Percentiles rank a stretch among this genome's conserved stretches.
Evolutionary conservation across 345 rosid genomes (phyloP).

Genomic region (Punica granatum): DNA sequence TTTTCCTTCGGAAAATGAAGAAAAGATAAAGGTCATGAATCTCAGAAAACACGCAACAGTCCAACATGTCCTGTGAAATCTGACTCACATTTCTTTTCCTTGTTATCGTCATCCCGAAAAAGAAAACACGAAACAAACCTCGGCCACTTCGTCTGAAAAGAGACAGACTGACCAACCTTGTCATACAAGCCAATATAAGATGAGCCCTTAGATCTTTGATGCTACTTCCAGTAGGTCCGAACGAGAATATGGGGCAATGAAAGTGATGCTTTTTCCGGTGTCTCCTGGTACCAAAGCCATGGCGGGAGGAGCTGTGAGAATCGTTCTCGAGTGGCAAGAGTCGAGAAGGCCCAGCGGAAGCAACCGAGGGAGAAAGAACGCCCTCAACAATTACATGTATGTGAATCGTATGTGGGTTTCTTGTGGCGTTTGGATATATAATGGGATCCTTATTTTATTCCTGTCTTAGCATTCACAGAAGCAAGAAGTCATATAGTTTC

Average conservation of each 20-base stretch:
- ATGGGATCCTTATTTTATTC: not conserved
- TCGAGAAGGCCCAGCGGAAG: slow-evolving; percentile 76
- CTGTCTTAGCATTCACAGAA: not conserved
- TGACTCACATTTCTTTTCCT: not conserved
- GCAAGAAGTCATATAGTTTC: not conserved
- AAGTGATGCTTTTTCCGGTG: slow-evolving; percentile 93
- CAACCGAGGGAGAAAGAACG: slow-evolving; percentile 68
- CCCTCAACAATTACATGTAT: slow-evolving; percentile 51
- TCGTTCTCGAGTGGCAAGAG: slow-evolving; percentile 89
- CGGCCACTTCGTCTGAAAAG: not conserved
- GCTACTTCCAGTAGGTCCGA: slow-evolving; percentile 41
- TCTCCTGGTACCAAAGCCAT: slow-evolving; percentile 87
- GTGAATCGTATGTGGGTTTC: not conserved
- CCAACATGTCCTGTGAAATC: not conserved
- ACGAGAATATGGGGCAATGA: slow-evolving; percentile 78
- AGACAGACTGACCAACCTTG: no score
- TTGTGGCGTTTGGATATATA: not conserved
- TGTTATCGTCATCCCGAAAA: not conserved
- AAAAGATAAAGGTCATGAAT: no score
- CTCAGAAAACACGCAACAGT: not conserved
- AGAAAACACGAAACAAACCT: not conserved
- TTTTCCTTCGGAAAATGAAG: not conserved
- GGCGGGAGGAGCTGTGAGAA: slow-evolving; percentile 90
- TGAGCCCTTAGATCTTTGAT: not conserved
- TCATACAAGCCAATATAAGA: not conserved